Conservation (phyloP, 148 eudicot genomes). For the Beta vulgaris region DNA sequence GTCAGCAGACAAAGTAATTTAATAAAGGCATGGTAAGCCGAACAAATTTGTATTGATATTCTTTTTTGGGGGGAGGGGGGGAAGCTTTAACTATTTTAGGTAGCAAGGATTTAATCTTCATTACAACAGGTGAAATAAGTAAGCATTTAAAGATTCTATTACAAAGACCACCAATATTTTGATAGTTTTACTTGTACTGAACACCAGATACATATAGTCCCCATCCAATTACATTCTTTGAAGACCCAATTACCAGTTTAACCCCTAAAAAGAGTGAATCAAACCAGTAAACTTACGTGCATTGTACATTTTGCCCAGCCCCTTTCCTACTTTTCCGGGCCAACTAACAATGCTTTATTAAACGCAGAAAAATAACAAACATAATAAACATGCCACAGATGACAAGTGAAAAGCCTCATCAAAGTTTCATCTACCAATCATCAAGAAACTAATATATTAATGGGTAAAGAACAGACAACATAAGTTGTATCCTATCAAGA, state of each 20-base stretch:
- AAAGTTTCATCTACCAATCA: background rate
- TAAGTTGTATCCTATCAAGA: background rate
- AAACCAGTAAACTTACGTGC: background rate
- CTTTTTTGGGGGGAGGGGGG: too few relatives aligned
- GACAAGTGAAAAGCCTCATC: background rate
- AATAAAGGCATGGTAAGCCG: background rate
- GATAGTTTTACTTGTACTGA: background rate
- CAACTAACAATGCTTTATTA: background rate
- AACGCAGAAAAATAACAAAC: background rate
- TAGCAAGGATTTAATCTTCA: background rate
- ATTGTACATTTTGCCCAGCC: background rate
- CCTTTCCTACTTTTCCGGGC: background rate
- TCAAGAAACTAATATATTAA: background rate
- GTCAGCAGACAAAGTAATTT: background rate
- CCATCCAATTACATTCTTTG: background rate
- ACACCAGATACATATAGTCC: too few relatives aligned
- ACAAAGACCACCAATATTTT: background rate
- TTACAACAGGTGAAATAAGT: background rate
- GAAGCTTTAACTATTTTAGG: too few relatives aligned
- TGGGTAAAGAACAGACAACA: background rate
- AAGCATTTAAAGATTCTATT: background rate
- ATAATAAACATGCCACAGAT: background rate
- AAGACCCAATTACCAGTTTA: background rate
- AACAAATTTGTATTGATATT: background rate
- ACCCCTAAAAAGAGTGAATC: background rate